Base-by-base conservation (phyloP, 192 early-diverging fungal species). In the Pilobolus umbonatus region DNA sequence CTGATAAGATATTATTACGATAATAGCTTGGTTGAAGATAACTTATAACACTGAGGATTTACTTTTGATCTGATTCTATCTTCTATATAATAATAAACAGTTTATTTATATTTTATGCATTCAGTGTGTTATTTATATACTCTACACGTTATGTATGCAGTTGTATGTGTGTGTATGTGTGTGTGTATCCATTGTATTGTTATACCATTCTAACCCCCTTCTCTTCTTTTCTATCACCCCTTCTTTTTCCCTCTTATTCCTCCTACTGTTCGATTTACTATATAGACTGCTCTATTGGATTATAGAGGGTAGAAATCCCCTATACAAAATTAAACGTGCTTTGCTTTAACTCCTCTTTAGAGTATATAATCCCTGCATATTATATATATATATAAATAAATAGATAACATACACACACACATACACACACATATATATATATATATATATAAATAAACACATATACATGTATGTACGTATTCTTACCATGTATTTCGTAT, bases 281-380 rank as follows among this genome's bases (percentile, higher is more conserved):
- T n/a, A n/a, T n/a, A n/a, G n/a, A n/a, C n/a, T n/a, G n/a, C n/a
- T n/a, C n/a, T n/a, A n/a, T n/a, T n/a, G n/a, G n/a, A n/a, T n/a
- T n/a, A n/a, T n/a, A n/a, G n/a, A n/a, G n/a, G n/a, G n/a, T n/a
- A n/a, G n/a, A n/a, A n/a, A n/a, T n/a, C n/a, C n/a, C n/a, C n/a
- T n/a, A n/a, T n/a, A n/a, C n/a, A n/a, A n/a, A 48, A 48, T 5
- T 48, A 48, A 48, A 48, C 46, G 46, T 48, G 46, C 46, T 48
- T 47, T 47, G 45, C 45, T 47, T 47, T 21, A 17, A 21, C 28
- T 25, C 45, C 12, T 47, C 25, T 47, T 25, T 47, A 12, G 9
- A 10, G 2, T 47, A 8, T 38, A 38, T 38, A 8, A 12, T 15
- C 15, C 10, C 2, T 38, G 9, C 36, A 12, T 2, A 12, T 15